phyloP scores from a whole-genome alignment of 225 moss, liverwort and hornwort species.

The Neckera pumila region DNA sequence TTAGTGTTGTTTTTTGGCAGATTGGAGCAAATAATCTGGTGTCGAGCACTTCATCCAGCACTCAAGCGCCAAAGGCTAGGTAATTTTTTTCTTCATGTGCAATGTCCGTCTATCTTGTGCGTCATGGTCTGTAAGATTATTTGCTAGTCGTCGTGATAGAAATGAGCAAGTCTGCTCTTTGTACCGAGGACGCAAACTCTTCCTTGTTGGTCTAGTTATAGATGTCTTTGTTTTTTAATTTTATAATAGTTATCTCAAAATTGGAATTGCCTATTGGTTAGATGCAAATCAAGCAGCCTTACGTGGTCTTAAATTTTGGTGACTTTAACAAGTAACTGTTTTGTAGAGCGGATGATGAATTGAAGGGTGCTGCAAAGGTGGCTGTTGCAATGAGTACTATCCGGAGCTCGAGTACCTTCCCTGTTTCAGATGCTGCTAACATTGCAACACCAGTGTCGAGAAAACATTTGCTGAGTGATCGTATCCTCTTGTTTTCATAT shows the following conservation, averaged over 20 bases:
- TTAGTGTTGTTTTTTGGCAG: conserved; percentile 7
- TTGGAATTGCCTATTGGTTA: not conserved
- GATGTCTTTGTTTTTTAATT: too few species aligned
- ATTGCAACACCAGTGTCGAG: conserved; percentile 80
- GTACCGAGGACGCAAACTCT: not conserved
- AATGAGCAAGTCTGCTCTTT: not conserved
- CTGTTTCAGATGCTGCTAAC: conserved; percentile 83
- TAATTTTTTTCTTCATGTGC: not conserved
- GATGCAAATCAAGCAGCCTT: not conserved
- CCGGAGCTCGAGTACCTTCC: conserved; percentile 53
- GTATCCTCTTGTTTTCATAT: conserved; percentile 50
- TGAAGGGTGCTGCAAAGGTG: conserved; percentile 11
- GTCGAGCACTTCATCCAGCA: conserved; percentile 16
- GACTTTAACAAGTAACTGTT: not conserved
- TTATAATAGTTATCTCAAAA: not conserved
- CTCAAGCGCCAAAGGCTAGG: conserved; percentile 33
- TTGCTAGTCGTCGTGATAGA: not conserved
- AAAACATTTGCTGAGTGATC: conserved; percentile 52
- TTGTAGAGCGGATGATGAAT: conserved; percentile 21
- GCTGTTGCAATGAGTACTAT: conserved; percentile 1
- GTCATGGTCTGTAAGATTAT: not conserved
- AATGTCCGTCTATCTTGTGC: not conserved
- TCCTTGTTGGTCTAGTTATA: not conserved
- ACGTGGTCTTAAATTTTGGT: not conserved
- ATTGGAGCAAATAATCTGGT: conserved; percentile 10